These are phyloP conservation scores for Eimeria acervulina DNA, from an alignment of 169 alveolate species.

Conservation along the genomic window DNA sequence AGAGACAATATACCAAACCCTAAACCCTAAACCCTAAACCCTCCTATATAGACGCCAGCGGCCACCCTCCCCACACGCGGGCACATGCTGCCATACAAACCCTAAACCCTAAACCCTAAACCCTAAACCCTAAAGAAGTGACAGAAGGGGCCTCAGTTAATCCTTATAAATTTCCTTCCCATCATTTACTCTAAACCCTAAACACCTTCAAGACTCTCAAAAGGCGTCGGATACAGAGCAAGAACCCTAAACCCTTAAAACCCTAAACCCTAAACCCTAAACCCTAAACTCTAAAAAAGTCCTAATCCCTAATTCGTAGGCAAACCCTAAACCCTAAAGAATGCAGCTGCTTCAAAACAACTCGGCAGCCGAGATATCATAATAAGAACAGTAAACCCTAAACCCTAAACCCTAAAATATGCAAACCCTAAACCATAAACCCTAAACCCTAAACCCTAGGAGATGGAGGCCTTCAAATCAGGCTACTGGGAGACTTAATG, in stretches of 20 bases:
- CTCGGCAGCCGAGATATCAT: not conserved
- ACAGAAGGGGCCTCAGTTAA: too few species aligned
- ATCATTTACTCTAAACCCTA: slow-evolving; percentile 1
- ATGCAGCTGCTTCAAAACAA: not conserved
- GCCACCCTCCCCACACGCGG: too few species aligned
- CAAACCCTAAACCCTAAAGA: not conserved
- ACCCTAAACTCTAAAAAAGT: not conserved
- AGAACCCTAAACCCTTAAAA: not conserved
- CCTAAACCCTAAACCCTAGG: too few species aligned
- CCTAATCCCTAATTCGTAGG: too few species aligned
- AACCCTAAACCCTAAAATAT: slow-evolving; percentile 38
- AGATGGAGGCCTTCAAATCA: too few species aligned
- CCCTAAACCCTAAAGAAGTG: not conserved
- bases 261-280: slow-evolving; percentile 46
- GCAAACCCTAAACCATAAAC: not conserved
- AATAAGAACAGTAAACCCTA: not conserved
- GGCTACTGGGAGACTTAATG: too few species aligned
- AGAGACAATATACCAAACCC: too few species aligned
- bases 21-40: slow-evolving; percentile 37
- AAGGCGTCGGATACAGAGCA: not conserved
- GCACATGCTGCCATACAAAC: not conserved
- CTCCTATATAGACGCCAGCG: too few species aligned
- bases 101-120: slow-evolving; percentile 34
- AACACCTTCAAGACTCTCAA: not conserved
- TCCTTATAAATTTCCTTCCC: too few species aligned